Evolutionary conservation across 2,329 filamentous ascomycete species (phyloP).

Genomic region (Huntiella omanensis): DNA sequence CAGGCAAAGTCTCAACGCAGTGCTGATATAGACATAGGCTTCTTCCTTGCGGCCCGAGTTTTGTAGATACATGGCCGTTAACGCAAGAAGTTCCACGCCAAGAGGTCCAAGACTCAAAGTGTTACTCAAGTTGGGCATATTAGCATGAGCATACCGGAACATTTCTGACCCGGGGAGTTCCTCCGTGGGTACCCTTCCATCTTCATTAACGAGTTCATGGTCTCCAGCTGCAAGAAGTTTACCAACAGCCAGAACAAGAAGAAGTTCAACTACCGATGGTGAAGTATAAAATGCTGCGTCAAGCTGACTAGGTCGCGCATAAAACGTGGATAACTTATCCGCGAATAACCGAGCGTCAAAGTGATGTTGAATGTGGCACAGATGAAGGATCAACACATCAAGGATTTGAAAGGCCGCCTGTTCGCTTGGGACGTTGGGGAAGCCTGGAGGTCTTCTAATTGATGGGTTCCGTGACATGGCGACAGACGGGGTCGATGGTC

Average conservation of each 20-base stretch:
- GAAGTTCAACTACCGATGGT: conserved; percentile 9
- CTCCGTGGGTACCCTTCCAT: conserved; percentile 6
- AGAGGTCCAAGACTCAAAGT: conserved; percentile 15
- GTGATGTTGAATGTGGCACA: conserved; percentile 15
- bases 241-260: conserved; percentile 9
- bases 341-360: conserved; percentile 14
- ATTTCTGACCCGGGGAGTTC: conserved; percentile 10
- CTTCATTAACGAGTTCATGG: conserved; percentile 8
- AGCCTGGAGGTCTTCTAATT: not conserved
- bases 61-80: conserved; percentile 12
- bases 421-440: conserved; percentile 10
- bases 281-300: conserved; percentile 9
- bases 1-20: conserved; percentile 15
- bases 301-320: not conserved
- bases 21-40: conserved; percentile 15
- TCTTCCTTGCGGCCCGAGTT: conserved; percentile 11
- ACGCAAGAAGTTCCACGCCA: conserved; percentile 16
- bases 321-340: conserved; percentile 6
- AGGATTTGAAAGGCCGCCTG: conserved; percentile 12
- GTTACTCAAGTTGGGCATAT: conserved; percentile 15
- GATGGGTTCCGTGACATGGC: not conserved
- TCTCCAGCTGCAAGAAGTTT: conserved; percentile 8
- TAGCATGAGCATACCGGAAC: conserved; percentile 14
- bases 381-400: conserved; percentile 14
- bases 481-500: not conserved